phyloP scores from a whole-genome alignment of 1,284 basidiomycete genomes.

The Vanrija pseudolonga region DNA sequence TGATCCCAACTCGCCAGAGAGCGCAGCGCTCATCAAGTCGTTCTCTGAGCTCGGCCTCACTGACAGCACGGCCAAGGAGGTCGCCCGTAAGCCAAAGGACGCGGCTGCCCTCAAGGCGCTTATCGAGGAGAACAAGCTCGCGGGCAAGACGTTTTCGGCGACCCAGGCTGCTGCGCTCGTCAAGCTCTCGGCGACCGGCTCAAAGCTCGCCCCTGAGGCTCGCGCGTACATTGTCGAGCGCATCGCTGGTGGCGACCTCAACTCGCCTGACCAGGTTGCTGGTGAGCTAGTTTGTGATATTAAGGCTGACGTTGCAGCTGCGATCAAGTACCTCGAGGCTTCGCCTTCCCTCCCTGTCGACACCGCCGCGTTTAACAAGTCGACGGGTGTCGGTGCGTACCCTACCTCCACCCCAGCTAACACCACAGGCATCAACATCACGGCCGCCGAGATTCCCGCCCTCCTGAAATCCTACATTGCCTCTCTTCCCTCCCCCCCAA shows the following conservation, averaged over 20 bases:
- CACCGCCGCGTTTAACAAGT: conserved; percentile 68
- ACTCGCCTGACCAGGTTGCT: conserved; percentile 78
- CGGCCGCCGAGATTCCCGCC: conserved; percentile 63
- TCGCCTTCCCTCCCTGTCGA: conserved; percentile 62
- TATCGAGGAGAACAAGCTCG: conserved; percentile 61
- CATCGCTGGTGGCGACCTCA: conserved; percentile 69
- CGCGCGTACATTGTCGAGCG: conserved; percentile 65
- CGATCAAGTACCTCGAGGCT: conserved; percentile 69
- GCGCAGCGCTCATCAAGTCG: conserved; percentile 57
- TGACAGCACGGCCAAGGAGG: conserved; percentile 75
- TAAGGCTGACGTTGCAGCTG: conserved; percentile 55
- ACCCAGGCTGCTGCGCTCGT: conserved; percentile 74
- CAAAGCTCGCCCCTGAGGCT: conserved; percentile 61
- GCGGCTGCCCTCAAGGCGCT: conserved; percentile 67
- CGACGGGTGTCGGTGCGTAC: conserved; percentile 81
- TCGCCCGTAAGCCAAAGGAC: conserved; percentile 72
- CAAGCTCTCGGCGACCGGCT: conserved; percentile 63
- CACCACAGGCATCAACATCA: conserved; percentile 70
- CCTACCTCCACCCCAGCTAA: too few species aligned
- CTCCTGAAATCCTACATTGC: conserved; percentile 63
- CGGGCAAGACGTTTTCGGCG: conserved; percentile 61
- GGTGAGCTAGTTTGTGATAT: conserved; percentile 56
- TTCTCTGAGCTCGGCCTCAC: conserved; percentile 79
- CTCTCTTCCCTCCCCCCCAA: conserved; percentile 52
- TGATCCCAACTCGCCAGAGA: conserved; percentile 53